Conservation (phyloP, 495 filamentous ascomycete genomes). For the Penicillium pulvis region DNA sequence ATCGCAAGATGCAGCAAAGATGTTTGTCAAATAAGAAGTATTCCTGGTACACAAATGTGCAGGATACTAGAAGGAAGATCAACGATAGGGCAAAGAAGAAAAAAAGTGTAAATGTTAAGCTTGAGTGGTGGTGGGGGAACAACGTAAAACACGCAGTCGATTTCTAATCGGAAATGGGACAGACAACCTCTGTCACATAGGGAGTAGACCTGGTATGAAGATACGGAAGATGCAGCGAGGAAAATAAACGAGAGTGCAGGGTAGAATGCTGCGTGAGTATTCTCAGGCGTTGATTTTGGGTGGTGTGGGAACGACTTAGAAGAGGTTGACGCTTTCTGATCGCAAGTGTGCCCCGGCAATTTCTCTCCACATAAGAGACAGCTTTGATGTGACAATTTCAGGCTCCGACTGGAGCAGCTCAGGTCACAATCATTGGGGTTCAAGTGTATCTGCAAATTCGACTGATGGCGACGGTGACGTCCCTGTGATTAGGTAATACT, state of each 20-base stretch:
- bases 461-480: constrained; percentile 1
- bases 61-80: background rate
- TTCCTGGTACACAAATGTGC: background rate
- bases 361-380: background rate
- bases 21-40: too few species aligned
- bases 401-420: background rate
- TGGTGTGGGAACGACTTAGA: background rate
- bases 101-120: background rate
- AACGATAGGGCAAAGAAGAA: background rate
- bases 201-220: too few species aligned
- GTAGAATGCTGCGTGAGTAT: background rate
- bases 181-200: too few species aligned
- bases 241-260: too few species aligned
- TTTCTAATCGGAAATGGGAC: too few species aligned
- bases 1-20: too few species aligned
- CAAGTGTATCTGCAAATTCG: background rate
- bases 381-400: background rate
- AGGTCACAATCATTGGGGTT: background rate
- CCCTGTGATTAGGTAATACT: background rate
- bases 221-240: too few species aligned
- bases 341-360: background rate
- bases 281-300: background rate
- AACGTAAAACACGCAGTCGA: background rate
- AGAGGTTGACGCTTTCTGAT: background rate
- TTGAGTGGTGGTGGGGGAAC: background rate